Percentiles rank a stretch among this genome's conserved stretches.
phyloP scores from a whole-genome alignment of 306 rosid genomes.

The Castanospermum australe region DNA sequence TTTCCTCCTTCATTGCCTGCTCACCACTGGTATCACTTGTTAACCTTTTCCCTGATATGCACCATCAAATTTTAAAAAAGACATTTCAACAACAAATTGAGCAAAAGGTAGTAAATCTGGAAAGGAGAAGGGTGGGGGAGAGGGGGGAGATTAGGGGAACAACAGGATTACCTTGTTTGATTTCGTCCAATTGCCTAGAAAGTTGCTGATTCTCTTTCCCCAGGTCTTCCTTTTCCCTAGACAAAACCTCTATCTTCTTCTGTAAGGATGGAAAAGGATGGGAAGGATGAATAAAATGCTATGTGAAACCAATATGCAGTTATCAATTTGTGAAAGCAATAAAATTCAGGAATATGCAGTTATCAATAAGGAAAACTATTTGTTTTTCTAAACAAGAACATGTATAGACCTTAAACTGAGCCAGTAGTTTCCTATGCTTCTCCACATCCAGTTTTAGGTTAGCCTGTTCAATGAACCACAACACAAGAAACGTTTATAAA shows the following conservation, averaged over 20 bases:
- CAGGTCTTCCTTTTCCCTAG: slow-evolving; percentile 77
- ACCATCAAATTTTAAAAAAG: neutral
- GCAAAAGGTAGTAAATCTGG: neutral
- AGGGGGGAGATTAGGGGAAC: neutral
- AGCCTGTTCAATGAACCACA: slow-evolving; percentile 51
- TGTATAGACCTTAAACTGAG: slow-evolving; percentile 59
- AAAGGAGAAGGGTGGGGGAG: neutral
- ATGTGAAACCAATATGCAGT: neutral
- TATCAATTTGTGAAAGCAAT: neutral
- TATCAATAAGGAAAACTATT: neutral
- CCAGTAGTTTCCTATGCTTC: slow-evolving; percentile 49
- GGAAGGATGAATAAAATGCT: neutral
- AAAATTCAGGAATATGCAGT: neutral
- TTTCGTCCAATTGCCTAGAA: slow-evolving; percentile 76
- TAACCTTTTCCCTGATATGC: slow-evolving; percentile 50
- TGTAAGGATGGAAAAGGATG: slow-evolving; percentile 32
- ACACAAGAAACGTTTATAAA: neutral
- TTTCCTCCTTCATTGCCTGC: slow-evolving; percentile 89
- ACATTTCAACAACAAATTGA: neutral
- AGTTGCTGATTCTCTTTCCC: slow-evolving; percentile 72
- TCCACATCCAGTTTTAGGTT: slow-evolving; percentile 64
- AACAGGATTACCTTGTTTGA: slow-evolving; percentile 64
- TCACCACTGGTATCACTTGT: slow-evolving; percentile 67
- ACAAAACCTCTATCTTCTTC: slow-evolving; percentile 51
- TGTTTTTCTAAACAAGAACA: neutral